phyloP scores from a whole-genome alignment of 495 filamentous ascomycete species.

The Aspergillus panamensis region DNA sequence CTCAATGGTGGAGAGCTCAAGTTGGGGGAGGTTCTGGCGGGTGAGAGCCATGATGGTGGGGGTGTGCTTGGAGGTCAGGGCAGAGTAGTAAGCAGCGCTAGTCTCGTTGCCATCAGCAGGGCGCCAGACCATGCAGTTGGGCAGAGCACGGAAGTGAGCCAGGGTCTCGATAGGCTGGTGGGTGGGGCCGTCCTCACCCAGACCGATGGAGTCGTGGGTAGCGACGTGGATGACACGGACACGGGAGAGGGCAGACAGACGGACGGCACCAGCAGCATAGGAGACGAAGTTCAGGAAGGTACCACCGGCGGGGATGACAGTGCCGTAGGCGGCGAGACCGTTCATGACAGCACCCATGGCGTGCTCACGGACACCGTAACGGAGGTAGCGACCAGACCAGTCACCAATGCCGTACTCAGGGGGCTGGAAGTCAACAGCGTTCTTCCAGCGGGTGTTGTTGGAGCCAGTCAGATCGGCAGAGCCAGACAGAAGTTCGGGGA shows the following conservation, averaged over 20 bases:
- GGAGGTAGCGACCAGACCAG: constrained; percentile 88
- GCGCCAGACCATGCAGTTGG: constrained; percentile 99
- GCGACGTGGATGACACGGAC: constrained; percentile 93
- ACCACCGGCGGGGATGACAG: constrained; percentile 86
- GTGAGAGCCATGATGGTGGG: constrained; percentile 91
- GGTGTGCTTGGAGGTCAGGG: constrained; percentile 85
- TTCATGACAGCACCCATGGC: constrained; percentile 98
- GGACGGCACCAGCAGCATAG: constrained; percentile 92
- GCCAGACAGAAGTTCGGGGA: constrained; percentile 92
- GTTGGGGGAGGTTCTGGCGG: constrained; percentile 96
- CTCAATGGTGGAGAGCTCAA: constrained; percentile 87
- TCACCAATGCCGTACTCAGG: constrained; percentile 78
- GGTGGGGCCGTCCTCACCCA: constrained; percentile 97
- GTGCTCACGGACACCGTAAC: constrained; percentile 97
- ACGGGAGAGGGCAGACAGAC: constrained; percentile 88
- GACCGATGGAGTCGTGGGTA: constrained; percentile 98
- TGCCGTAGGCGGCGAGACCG: constrained; percentile 93
- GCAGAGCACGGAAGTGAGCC: constrained; percentile 96
- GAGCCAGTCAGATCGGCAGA: constrained; percentile 98
- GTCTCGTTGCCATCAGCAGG: constrained; percentile 99
- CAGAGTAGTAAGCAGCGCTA: constrained; percentile 95
- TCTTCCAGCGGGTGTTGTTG: constrained; percentile 98
- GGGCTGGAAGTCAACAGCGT: constrained; percentile 95
- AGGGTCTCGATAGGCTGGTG: constrained; percentile 99
- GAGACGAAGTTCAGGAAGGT: constrained; percentile 99